phyloP scores from a whole-genome alignment of 805 yeast species.

The Saccharomycopsis lassenensis region DNA sequence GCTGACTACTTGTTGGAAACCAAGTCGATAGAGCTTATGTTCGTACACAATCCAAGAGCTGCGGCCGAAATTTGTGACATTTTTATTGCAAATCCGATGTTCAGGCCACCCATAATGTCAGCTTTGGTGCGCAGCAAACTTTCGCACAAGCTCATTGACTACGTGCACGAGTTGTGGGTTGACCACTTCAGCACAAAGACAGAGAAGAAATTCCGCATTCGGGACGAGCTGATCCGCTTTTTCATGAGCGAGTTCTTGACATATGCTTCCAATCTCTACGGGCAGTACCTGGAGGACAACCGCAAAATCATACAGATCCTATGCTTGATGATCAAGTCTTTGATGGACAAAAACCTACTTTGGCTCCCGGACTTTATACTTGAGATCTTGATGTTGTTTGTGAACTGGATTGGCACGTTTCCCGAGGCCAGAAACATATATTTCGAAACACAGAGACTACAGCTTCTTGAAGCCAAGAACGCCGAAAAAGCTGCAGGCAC shows the following conservation, averaged over 20 bases:
- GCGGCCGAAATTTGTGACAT: slow-evolving; percentile 57
- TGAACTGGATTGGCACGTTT: slow-evolving; percentile 53
- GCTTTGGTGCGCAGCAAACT: slow-evolving; percentile 51
- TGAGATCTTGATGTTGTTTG: slow-evolving; percentile 48
- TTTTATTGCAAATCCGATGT: slow-evolving; percentile 53
- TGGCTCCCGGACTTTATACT: slow-evolving; percentile 37
- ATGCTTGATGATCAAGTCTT: slow-evolving; percentile 51
- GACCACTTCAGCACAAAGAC: slow-evolving; percentile 38
- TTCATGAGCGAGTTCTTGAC: slow-evolving; percentile 63
- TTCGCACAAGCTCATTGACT: slow-evolving; percentile 45
- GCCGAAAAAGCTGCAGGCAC: too few species aligned
- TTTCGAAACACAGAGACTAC: slow-evolving; percentile 25
- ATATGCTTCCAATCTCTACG: slow-evolving; percentile 30
- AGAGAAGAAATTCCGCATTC: slow-evolving; percentile 39
- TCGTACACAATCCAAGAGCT: slow-evolving; percentile 40
- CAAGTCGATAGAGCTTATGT: slow-evolving; percentile 37
- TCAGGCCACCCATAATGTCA: slow-evolving; percentile 56
- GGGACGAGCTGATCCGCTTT: slow-evolving; percentile 44
- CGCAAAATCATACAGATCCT: slow-evolving; percentile 39
- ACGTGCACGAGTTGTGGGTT: slow-evolving; percentile 48
- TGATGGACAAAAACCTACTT: slow-evolving; percentile 35
- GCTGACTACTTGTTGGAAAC: not conserved
- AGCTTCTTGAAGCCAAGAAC: too few species aligned
- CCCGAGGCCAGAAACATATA: slow-evolving; percentile 56
- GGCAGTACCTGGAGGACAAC: not conserved